Conservation (phyloP, 176 grass and related monocot genomes). For the Carex kokanica region DNA sequence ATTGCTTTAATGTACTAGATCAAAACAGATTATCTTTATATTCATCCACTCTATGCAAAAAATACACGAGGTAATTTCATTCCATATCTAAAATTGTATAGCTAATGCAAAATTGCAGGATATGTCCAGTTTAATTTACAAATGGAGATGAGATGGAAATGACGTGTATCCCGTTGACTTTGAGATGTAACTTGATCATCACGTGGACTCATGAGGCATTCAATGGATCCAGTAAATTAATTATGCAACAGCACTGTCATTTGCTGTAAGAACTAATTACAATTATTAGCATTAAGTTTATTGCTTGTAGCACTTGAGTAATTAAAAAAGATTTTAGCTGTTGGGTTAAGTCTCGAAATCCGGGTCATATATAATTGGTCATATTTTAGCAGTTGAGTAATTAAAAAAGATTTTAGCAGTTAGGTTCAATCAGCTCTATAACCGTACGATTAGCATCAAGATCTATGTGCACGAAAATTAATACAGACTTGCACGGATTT, state of each 20-base stretch:
- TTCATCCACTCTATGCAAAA: too few relatives aligned
- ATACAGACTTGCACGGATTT: too few relatives aligned
- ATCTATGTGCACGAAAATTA: too few relatives aligned
- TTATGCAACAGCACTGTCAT: not conserved
- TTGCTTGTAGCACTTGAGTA: not conserved
- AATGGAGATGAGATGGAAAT: not conserved
- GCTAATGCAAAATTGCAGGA: not conserved
- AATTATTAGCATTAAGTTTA: not conserved
- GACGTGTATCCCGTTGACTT: not conserved
- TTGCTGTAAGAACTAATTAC: not conserved
- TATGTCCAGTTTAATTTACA: not conserved
- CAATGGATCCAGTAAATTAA: constrained; percentile 11
- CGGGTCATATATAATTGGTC: not conserved
- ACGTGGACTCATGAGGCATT: not conserved
- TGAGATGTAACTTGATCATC: not conserved
- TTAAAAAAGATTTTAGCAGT: too few relatives aligned
- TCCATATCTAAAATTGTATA: not conserved
- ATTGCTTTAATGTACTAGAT: too few relatives aligned
- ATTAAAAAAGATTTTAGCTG: not conserved
- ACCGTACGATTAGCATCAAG: too few relatives aligned
- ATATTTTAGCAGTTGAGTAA: too few relatives aligned
- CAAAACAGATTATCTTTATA: too few relatives aligned
- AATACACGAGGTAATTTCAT: not conserved
- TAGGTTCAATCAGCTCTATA: too few relatives aligned
- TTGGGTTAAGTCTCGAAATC: not conserved